Base-by-base conservation (phyloP, 192 early-diverging fungal genomes). In the Chytriomyces hyalinus region DNA sequence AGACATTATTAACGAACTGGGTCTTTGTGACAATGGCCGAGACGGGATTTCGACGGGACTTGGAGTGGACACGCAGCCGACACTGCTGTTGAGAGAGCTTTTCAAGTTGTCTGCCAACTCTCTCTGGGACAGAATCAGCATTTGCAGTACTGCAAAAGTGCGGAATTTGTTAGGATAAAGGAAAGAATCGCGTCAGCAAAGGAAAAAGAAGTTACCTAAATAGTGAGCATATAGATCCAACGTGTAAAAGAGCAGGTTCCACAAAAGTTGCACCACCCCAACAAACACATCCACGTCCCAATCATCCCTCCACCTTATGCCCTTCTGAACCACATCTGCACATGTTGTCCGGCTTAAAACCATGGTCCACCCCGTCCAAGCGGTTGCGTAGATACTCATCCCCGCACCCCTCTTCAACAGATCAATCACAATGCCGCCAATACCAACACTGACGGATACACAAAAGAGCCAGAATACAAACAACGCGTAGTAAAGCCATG, bases 281-380 rank as follows among this genome's bases (percentile, higher is more conserved):
- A 64, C 62, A 64, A 64, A 64, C 62, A 64, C 11, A 36, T 64
- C 20, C 22, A 64, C 62, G 22, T 64, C 62, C 11, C 20, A 20
- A 64, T 13, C 22, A n/a, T 5, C 7, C 2, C 15, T n/a, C 22
- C 20, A 64, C 11, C 9, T 11, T 6, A 8, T 11, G 3, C 22
- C 11, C 11, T 3, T 64, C 3, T 15, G 24, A 26, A 64, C 11
- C 6, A 20, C 62, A 6, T 28, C 36, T 24, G 20, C 62, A 5
- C 62, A 64, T 64, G 17, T 22, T 11, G 22, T 24, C 62, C 36
- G n/a, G 11, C 22, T 36, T 28, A 64, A 64, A 15, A 64, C 10
- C 62, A 64, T 64, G 20, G 62, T 64, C 62, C 62, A 64, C 22
- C 62, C 62, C 20, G 62, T 28, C 62, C 62, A 64, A 28, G 22